phyloP scores from a whole-genome alignment of 2,329 filamentous ascomycete genomes.

The Escovopsis weberi region DNA sequence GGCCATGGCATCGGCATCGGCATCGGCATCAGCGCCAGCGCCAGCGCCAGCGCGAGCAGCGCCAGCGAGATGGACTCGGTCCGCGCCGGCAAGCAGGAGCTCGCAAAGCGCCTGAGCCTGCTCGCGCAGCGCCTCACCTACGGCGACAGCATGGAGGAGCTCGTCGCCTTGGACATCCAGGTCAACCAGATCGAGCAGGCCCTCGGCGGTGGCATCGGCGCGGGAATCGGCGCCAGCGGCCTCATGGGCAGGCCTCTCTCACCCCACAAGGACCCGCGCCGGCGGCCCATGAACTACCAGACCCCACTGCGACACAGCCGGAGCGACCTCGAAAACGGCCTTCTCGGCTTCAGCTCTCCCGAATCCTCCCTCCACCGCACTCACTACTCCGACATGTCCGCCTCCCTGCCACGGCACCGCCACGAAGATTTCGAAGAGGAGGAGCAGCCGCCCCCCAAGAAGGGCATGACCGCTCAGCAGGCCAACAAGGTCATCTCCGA shows the following conservation, averaged over 20 bases:
- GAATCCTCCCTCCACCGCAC: constrained; percentile 23
- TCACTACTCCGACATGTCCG: constrained; percentile 25
- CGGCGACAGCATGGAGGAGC: constrained; percentile 20
- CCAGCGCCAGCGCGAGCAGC: too few relatives aligned
- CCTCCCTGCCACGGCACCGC: constrained; percentile 18
- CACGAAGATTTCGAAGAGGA: constrained; percentile 13
- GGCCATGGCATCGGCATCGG: too few relatives aligned
- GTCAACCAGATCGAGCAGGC: constrained; percentile 24
- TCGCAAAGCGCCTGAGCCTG: constrained; percentile 27
- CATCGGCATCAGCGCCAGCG: too few relatives aligned
- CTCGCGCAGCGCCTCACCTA: constrained; percentile 24
- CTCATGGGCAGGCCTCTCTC: constrained; percentile 4
- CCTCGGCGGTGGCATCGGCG: constrained; percentile 3
- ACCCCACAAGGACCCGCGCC: constrained; percentile 6
- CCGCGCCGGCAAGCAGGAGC: constrained; percentile 24
- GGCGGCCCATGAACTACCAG: constrained; percentile 3
- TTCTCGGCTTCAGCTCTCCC: constrained; percentile 19
- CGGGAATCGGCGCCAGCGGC: constrained; percentile 8
- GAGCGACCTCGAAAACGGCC: constrained; percentile 10
- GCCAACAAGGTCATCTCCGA: constrained; percentile 24
- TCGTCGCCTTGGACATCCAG: constrained; percentile 18
- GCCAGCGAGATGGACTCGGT: constrained; percentile 8
- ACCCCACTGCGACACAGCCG: constrained; percentile 11
- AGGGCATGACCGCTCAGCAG: constrained; percentile 19
- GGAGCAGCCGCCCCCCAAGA: constrained; percentile 10